These are phyloP conservation scores for Chaetomium sp. DNA, from an alignment of 2,329 filamentous ascomycete species.

Conservation along the genomic window DNA sequence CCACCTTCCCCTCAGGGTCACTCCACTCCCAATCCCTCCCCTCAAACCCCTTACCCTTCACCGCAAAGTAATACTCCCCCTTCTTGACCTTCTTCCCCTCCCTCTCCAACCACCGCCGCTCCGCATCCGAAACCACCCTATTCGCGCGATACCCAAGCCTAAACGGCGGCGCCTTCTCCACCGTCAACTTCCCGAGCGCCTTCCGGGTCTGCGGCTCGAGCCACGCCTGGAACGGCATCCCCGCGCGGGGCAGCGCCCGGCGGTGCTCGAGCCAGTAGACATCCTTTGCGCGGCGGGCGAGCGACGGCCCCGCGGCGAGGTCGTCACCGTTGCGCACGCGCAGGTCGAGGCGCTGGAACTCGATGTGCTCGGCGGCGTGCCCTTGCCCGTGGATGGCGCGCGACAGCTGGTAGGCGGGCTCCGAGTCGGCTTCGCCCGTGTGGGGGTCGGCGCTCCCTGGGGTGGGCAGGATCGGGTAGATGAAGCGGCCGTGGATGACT, in stretches of 20 bases:
- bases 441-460: constrained; percentile 12
- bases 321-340: constrained; percentile 15
- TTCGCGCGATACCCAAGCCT: constrained; percentile 21
- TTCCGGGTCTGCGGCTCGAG: constrained; percentile 18
- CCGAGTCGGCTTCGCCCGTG: constrained; percentile 12
- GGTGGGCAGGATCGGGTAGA: constrained; percentile 20
- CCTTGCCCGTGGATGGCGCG: constrained; percentile 26
- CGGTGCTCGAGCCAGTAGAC: constrained; percentile 8
- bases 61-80: constrained; percentile 18
- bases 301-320: not conserved
- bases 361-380: constrained; percentile 21
- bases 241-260: not conserved
- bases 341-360: constrained; percentile 29
- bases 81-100: constrained; percentile 13
- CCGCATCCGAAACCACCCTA: constrained; percentile 1
- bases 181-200: constrained; percentile 15
- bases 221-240: not conserved
- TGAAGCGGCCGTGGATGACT: constrained; percentile 28
- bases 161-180: constrained; percentile 23
- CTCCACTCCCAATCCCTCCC: constrained; percentile 13
- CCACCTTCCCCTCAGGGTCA: constrained; percentile 13
- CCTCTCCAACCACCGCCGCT: not conserved
- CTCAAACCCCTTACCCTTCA: constrained; percentile 11
- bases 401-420: constrained; percentile 29
- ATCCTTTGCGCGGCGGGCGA: constrained; percentile 7